Base-by-base conservation (phyloP, 1,284 basidiomycete genomes). In the Ustilago sp. region DNA sequence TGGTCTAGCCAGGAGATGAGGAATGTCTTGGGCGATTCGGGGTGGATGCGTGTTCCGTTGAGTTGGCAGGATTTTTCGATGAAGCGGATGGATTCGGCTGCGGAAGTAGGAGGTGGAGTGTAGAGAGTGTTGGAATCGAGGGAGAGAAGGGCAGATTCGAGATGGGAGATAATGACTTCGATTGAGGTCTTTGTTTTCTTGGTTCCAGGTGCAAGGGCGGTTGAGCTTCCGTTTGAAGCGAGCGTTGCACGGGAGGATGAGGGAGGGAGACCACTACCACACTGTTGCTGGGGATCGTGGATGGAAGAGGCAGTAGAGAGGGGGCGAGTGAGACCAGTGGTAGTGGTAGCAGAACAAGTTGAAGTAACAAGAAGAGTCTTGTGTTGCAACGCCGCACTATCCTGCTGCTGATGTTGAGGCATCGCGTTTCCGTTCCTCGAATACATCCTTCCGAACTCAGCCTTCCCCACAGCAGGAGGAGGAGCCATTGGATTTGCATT, bases 1-100 rank as follows among this genome's bases (percentile, higher is more conserved):
- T 98, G 98, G 87, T 99, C 96, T 53, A 98, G 92, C 96, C 96
- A 99, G 9, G 93, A 94, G 2, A 93, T 93, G 78, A 99, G 94
- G 87, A 98, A 99, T 15, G 96, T 92, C 61, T 89, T 90, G 45
- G 95, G 93, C 13, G 91, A 89, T 0, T 89, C 89, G 4, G 92
- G 87, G 43, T 60, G 52, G 11, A 75, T 87, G 82, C 5, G 84
- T 83, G 59, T 90, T 89, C 71, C 79, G 62, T 69, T 88, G 87
- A 58, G 69, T 50, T 82, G 79, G 64, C 68, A 83, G 43, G 50
- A 12, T 4, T 65, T 66, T n/a, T 64, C 60, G 31, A 74, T 60
- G 17, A 36, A 69, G 5, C 50, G 51, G 3, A 74, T 31, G 6
- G 58, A 32, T 8, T 83, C 80, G 5, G 60, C 17, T 3, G 73